Base-by-base conservation (phyloP, 192 early-diverging fungal genomes). In the Coemansia sp. region DNA sequence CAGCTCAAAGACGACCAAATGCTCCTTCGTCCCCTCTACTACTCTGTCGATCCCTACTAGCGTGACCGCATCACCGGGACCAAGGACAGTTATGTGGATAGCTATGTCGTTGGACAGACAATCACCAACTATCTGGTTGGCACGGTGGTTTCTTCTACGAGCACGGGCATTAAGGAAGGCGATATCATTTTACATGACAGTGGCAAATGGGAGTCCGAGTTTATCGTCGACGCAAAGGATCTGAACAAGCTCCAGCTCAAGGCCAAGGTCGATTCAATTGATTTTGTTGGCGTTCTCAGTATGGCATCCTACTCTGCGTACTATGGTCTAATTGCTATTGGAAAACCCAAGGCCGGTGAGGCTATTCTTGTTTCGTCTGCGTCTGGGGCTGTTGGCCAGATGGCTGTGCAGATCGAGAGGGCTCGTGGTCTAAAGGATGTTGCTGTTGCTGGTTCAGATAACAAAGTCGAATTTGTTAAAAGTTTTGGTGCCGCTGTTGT, bases 291-390 rank as follows among this genome's bases (percentile, higher is more conserved):
- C 41, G 82, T 88, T 37, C 77, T 91, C 11, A 90, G 93, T 37
- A 93, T 94, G 89, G 88, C 93, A 39, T 88, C 89, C 19, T 82
- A 88, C 41, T 93, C 93, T 5, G 93, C 92, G 1, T 93, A 90
- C 69, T 72, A 74, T 43, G 88, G 89, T 18, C 69, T 93, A 18
- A 42, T 87, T 46, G 65, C 76, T 15, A 71, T 89, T 32, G 92
- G 88, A 19, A 70, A 90, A 56, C 90, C 92, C 67, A 91, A 92
- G 74, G 73, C 70, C 8, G 93, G 93, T 10, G 92, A 97, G 64
- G 94, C 92, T 5, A 72, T 94, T 13, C 93, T 88, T 52, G 85
- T 95, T 26, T 88, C 86, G 10, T 90, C 89, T 18, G 95, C 94
- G 0, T 85, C 91, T 18, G 93, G 89, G 15, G 89, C 87, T 3